These are phyloP conservation scores for Castanopsis chinensis DNA, from an alignment of 306 rosid species.

Conservation along the genomic window DNA sequence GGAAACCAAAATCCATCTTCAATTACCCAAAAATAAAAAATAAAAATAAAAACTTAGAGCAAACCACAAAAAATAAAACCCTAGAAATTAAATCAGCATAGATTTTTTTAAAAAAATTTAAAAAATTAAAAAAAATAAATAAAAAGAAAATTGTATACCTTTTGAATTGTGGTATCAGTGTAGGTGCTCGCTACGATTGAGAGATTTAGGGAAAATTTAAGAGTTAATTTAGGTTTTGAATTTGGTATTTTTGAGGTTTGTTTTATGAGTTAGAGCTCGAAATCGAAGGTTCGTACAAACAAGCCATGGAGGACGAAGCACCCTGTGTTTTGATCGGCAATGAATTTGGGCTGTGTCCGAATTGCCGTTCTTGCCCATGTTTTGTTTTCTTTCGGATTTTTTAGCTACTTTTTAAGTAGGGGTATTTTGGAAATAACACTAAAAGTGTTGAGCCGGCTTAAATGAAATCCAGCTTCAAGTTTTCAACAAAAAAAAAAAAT, in stretches of 20 bases:
- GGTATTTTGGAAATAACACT: constrained; percentile 18
- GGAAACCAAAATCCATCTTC: constrained; percentile 13
- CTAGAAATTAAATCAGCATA: constrained; percentile 46
- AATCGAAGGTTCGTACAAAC: constrained; percentile 67
- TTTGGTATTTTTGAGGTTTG: constrained; percentile 31
- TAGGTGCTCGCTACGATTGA: constrained; percentile 4
- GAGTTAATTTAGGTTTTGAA: constrained; percentile 22
- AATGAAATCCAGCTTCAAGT: constrained; percentile 13
- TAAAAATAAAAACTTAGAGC: constrained; percentile 23
- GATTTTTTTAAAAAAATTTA: neutral
- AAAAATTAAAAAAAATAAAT: neutral
- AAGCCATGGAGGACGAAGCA: constrained; percentile 70
- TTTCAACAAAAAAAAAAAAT: no score
- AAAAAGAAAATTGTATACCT: constrained; percentile 40
- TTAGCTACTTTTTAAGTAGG: neutral
- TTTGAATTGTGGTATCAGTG: constrained; percentile 25
- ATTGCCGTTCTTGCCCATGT: constrained; percentile 51
- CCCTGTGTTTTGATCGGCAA: constrained; percentile 86
- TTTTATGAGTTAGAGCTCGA: constrained; percentile 51
- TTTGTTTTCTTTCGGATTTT: neutral
- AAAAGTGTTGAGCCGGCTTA: constrained; percentile 24
- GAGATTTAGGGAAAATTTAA: constrained; percentile 20
- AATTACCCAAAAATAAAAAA: constrained; percentile 18
- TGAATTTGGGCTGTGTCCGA: constrained; percentile 29
- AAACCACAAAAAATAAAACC: constrained; percentile 26